Evolutionary conservation across 2,329 filamentous ascomycete species (phyloP).

Genomic region (Bipolaris zeicola): DNA sequence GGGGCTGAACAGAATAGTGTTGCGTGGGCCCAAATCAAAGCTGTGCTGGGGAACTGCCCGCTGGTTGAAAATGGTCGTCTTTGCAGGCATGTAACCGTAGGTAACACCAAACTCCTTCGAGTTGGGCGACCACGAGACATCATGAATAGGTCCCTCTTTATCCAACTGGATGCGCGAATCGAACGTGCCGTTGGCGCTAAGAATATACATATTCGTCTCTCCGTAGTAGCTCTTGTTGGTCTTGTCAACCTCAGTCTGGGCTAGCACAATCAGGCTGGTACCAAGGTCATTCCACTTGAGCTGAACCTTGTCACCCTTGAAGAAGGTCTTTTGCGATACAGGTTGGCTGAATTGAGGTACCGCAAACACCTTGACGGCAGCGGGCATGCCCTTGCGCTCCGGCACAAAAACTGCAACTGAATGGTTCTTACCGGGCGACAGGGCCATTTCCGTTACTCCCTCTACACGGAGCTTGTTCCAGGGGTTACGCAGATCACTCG

Average conservation of each 20-base stretch:
- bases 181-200: slow-evolving; percentile 88
- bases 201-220: slow-evolving; percentile 94
- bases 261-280: slow-evolving; percentile 89
- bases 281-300: slow-evolving; percentile 96
- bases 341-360: slow-evolving; percentile 83
- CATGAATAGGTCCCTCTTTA: slow-evolving; percentile 97
- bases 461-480: slow-evolving; percentile 97
- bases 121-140: slow-evolving; percentile 97
- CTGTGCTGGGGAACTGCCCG: slow-evolving; percentile 81
- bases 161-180: slow-evolving; percentile 91
- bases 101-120: slow-evolving; percentile 97
- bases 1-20: slow-evolving; percentile 94
- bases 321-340: slow-evolving; percentile 97
- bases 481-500: slow-evolving; percentile 79
- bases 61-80: slow-evolving; percentile 96
- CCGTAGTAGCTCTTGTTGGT: slow-evolving; percentile 99
- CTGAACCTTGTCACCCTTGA: slow-evolving; percentile 98
- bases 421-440: slow-evolving; percentile 87
- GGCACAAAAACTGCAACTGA: slow-evolving; percentile 94
- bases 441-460: slow-evolving; percentile 84
- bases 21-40: slow-evolving; percentile 86
- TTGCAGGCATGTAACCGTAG: slow-evolving; percentile 98
- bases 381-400: slow-evolving; percentile 94
- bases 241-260: slow-evolving; percentile 97
- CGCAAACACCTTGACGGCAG: slow-evolving; percentile 91